A percentile compares a stretch with the other conserved stretches of the same genome.
Evolutionary conservation across 768 basidiomycete species (phyloP).

Genomic region (Rhodosporidiobolus odoratus): DNA sequence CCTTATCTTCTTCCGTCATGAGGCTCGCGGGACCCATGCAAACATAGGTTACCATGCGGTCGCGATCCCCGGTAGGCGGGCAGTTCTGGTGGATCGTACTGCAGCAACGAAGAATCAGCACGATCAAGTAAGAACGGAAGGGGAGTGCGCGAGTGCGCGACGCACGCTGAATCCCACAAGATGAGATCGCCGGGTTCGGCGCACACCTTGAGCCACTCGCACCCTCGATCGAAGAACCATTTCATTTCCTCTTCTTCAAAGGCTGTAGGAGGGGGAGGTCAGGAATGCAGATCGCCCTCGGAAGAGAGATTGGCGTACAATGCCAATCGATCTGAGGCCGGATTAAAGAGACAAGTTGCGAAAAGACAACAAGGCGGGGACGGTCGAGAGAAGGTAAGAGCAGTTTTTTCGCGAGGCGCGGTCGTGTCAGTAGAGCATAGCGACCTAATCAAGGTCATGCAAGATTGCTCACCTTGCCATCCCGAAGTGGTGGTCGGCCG

Average conservation of each 20-base stretch:
- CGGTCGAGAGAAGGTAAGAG: background rate
- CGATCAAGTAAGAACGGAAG: background rate
- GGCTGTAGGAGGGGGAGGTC: background rate
- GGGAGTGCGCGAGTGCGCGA: background rate
- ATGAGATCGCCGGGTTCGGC: constrained; percentile 45
- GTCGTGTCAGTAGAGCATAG: background rate
- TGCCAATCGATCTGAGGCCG: constrained; percentile 18
- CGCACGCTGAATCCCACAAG: constrained; percentile 41
- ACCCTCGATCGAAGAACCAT: constrained; percentile 44
- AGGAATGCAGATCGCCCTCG: background rate
- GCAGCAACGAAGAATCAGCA: background rate
- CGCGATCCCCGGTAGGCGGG: background rate
- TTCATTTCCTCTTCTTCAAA: constrained; percentile 40
- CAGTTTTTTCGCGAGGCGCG: no score
- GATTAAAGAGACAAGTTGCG: background rate
- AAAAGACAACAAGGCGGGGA: no score
- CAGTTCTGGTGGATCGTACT: constrained; percentile 8
- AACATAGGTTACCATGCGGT: constrained; percentile 14
- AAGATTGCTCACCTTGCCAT: constrained; percentile 22
- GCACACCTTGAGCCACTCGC: constrained; percentile 43
- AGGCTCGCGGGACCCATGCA: constrained; percentile 13
- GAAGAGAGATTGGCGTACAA: background rate
- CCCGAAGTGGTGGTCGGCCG: constrained; percentile 39
- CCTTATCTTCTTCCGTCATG: constrained; percentile 8
- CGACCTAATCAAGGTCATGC: background rate